Evolutionary conservation across 1,284 basidiomycete species (phyloP), one percentile per base, ranked within the genome.

Genomic region (Naganishia sp.): DNA sequence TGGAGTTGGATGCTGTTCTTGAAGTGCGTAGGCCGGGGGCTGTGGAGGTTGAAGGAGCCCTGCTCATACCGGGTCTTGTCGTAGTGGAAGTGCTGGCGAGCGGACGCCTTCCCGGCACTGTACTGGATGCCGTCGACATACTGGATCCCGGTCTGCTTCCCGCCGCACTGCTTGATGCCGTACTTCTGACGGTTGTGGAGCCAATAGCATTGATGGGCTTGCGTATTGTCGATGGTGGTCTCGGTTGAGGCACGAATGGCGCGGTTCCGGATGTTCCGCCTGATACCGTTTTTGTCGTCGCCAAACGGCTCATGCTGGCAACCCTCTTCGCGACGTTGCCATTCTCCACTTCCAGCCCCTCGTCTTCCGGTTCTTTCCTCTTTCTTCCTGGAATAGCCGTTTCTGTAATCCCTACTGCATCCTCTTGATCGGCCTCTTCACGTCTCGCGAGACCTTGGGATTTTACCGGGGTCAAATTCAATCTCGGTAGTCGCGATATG

Each of bases 131-230:
- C 49, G 51, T 51, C 10, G 58, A 61, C 58, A 61, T 43, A 13
- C 58, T 61, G 32, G 58, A 61, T 42, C 58, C 58, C 21, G 58
- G 58, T 43, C 58, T 25, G 21, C 58, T 61, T 6, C 58, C 58
- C 15, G 47, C 32, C 9, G 58, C 21, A 11, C 35, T 50, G 18
- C 32, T 61, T n/a, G 32, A n/a, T 10, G 28, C 23, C 11, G 17
- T 61, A 21, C 58, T 61, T 9, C 49, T 35, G 25, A 61, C 41
- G 15, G 58, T 61, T 21, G 58, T 61, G 6, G 58, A 61, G 3
- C 58, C 58, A 23, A 61, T 61, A 42, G 58, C 58, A n/a, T 61
- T 61, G 47, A 61, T 61, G 18, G 58, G 58, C 35, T 61, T 61
- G 25, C 47, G 32, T 17, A 42, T 61, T 2, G 58, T 61, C 13